Evolutionary conservation across 176 grass and related monocot species (phyloP).

Genomic region (Oryza glumipatula): DNA sequence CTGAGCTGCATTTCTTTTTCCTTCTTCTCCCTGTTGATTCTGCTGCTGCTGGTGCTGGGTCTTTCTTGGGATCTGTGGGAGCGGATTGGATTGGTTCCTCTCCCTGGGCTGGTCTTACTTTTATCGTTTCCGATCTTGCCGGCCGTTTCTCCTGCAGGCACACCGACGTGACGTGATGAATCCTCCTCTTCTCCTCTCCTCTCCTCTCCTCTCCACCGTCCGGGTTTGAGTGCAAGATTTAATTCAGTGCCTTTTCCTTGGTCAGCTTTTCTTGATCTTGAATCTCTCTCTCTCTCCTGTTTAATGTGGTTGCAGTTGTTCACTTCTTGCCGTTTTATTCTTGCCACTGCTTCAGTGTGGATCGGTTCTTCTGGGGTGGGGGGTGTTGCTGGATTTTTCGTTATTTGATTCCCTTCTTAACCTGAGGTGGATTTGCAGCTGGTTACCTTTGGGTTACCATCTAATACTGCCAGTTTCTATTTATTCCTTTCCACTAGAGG

Average conservation of each 20-base stretch:
- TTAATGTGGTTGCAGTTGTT: neutral
- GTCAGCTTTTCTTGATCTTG: neutral
- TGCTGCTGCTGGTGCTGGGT: neutral
- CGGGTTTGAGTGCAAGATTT: neutral
- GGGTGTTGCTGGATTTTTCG: neutral
- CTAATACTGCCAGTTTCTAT: neutral
- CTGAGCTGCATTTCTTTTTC: neutral
- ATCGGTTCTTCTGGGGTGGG: too few relatives aligned
- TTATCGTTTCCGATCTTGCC: neutral
- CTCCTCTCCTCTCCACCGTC: neutral
- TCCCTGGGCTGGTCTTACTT: neutral
- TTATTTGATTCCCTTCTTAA: slow-evolving; percentile 1
- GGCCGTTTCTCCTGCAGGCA: too few relatives aligned
- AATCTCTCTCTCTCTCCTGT: neutral
- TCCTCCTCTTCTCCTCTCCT: too few relatives aligned
- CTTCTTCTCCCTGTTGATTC: neutral
- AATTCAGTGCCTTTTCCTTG: neutral
- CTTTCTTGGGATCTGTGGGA: neutral
- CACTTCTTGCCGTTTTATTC: neutral
- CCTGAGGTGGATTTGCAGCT: slow-evolving; percentile 26
- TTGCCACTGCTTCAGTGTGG: neutral
- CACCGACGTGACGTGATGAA: too few relatives aligned
- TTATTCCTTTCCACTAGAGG: slow-evolving; percentile 25
- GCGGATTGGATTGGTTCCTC: neutral
- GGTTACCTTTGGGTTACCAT: neutral